These are phyloP conservation scores for Neurospora sp. DNA, from an alignment of 495 filamentous ascomycete genomes.

Conservation along the genomic window DNA sequence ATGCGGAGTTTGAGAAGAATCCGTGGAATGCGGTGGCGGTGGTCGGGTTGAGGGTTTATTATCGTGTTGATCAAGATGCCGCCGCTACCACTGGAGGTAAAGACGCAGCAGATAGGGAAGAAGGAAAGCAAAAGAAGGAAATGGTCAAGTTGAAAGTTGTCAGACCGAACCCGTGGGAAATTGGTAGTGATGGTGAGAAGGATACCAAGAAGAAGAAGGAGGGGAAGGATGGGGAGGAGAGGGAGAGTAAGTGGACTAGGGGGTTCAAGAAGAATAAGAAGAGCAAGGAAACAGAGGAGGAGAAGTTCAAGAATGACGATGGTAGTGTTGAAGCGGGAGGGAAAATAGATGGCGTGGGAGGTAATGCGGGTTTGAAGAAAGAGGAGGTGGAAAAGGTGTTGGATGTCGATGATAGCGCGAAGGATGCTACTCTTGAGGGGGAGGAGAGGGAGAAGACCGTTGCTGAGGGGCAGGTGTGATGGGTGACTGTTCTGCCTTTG, in stretches of 20 bases:
- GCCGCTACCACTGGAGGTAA: not conserved
- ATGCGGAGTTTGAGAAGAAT: constrained; percentile 42
- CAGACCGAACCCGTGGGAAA: constrained; percentile 24
- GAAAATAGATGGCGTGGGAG: not conserved
- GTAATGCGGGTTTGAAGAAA: constrained; percentile 1
- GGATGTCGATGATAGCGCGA: constrained; percentile 40
- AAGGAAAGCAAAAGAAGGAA: constrained; percentile 34
- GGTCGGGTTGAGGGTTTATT: constrained; percentile 68
- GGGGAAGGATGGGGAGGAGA: constrained; percentile 4
- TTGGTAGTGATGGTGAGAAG: constrained; percentile 12
- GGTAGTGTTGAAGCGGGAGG: not conserved
- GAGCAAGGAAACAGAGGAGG: not conserved
- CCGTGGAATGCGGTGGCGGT: constrained; percentile 85
- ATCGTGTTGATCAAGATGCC: constrained; percentile 29
- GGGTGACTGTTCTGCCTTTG: not conserved
- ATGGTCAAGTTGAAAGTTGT: constrained; percentile 31
- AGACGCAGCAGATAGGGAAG: not conserved
- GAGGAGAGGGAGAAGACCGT: constrained; percentile 16
- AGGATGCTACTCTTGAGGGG: constrained; percentile 32
- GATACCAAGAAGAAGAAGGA: constrained; percentile 9
- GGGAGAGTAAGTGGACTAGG: constrained; percentile 19
- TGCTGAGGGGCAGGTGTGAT: not conserved
- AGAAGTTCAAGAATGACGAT: not conserved
- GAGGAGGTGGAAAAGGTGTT: constrained; percentile 29
- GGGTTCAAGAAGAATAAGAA: constrained; percentile 10